A percentile compares a stretch with the other conserved stretches of the same genome.
These are phyloP conservation scores for Magnusiomyces sp. DNA, from an alignment of 1,139 yeast species.

Conservation along the genomic window DNA sequence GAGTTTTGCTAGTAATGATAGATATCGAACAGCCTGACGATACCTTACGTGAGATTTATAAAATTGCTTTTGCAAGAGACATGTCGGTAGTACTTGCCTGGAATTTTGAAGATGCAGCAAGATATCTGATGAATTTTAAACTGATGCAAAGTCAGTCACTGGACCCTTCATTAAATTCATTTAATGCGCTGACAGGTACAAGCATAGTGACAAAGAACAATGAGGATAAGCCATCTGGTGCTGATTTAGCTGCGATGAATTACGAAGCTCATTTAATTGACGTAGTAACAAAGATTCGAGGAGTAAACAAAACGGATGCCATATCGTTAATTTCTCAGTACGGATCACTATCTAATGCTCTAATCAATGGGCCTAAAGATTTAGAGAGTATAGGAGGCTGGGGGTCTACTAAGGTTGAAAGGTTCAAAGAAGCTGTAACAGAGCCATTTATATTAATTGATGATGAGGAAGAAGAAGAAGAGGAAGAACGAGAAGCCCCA, in stretches of 20 bases:
- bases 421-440: constrained; percentile 39
- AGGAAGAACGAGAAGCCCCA: not conserved
- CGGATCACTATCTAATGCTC: constrained; percentile 44
- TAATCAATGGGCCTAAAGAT: constrained; percentile 33
- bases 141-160: constrained; percentile 20
- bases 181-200: constrained; percentile 22
- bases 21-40: constrained; percentile 74
- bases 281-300: constrained; percentile 43
- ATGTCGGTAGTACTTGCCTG: constrained; percentile 63
- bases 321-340: constrained; percentile 45
- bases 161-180: not conserved
- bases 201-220: not conserved
- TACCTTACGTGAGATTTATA: constrained; percentile 58
- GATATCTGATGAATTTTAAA: constrained; percentile 42
- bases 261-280: constrained; percentile 44
- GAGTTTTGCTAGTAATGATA: constrained; percentile 62
- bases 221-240: constrained; percentile 34
- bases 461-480: not conserved
- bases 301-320: constrained; percentile 55
- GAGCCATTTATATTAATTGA: constrained; percentile 44
- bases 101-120: constrained; percentile 81
- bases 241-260: constrained; percentile 41
- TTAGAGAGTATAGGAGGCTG: constrained; percentile 42
- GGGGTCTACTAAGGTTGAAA: constrained; percentile 46
- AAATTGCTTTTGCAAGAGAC: constrained; percentile 61